Evolutionary conservation across 306 rosid genomes (phyloP).

Genomic region (Medicago ruthenica): DNA sequence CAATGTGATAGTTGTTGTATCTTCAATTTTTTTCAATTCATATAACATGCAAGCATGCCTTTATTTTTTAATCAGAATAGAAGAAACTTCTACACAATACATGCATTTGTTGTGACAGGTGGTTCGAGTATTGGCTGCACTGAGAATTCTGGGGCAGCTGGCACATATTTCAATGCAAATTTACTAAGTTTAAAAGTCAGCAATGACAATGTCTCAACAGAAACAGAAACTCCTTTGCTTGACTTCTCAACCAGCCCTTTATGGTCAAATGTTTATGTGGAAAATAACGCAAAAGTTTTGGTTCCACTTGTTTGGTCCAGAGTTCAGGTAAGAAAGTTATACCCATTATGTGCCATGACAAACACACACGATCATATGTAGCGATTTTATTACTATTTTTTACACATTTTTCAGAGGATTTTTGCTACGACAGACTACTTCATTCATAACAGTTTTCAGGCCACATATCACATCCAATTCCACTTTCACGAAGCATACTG

Average conservation of each 20-base stretch:
- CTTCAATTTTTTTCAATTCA: constrained; percentile 27
- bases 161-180: constrained; percentile 93
- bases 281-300: constrained; percentile 93
- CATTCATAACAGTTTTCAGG: neutral
- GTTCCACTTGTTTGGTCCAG: constrained; percentile 98
- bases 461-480: neutral
- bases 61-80: constrained; percentile 12
- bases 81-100: constrained; percentile 32
- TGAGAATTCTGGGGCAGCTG: constrained; percentile 96
- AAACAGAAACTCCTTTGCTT: constrained; percentile 97
- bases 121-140: constrained; percentile 94
- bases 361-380: constrained; percentile 13
- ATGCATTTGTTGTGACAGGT: constrained; percentile 64
- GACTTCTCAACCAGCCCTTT: constrained; percentile 88
- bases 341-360: constrained; percentile 17
- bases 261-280: constrained; percentile 98
- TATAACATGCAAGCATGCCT: constrained; percentile 11
- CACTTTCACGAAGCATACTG: neutral
- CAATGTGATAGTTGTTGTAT: constrained; percentile 20
- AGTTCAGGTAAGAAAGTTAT: constrained; percentile 78
- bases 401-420: constrained; percentile 15
- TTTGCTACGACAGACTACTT: constrained; percentile 1
- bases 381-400: constrained; percentile 14
- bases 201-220: constrained; percentile 93
- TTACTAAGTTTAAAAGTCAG: constrained; percentile 87